Percentiles rank a stretch among this genome's conserved stretches.
These are phyloP conservation scores for Starmerella vaccinii DNA, from an alignment of 805 yeast species.

Conservation along the genomic window DNA sequence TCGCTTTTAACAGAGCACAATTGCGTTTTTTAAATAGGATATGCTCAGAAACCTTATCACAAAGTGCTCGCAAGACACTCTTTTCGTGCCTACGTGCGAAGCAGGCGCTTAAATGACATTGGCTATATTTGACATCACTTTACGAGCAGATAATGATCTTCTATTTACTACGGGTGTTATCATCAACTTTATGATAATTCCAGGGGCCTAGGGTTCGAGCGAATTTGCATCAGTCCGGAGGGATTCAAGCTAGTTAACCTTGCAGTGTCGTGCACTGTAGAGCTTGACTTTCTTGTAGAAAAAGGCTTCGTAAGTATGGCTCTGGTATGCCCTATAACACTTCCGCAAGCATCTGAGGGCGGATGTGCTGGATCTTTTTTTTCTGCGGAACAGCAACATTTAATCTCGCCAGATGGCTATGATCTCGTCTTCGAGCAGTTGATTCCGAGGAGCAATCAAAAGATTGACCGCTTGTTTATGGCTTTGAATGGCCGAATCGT, in stretches of 20 bases:
- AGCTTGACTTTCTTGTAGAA: background rate
- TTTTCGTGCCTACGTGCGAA: too few species aligned
- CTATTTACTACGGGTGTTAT: background rate
- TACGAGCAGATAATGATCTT: too few species aligned
- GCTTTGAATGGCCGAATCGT: background rate
- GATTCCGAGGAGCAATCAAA: background rate
- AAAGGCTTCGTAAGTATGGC: slow-evolving; percentile 4
- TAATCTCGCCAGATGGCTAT: slow-evolving; percentile 7
- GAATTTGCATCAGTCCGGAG: background rate
- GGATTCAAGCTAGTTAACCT: background rate
- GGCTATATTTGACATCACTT: too few species aligned
- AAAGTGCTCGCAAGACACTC: too few species aligned
- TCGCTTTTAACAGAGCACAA: too few species aligned
- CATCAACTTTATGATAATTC: background rate
- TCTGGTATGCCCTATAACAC: slow-evolving; percentile 1
- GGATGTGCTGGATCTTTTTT: slow-evolving; percentile 13
- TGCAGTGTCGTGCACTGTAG: background rate
- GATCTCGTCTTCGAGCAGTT: slow-evolving; percentile 9
- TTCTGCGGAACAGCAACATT: background rate
- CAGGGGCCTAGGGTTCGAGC: background rate
- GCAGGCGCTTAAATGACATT: too few species aligned
- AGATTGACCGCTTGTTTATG: background rate
- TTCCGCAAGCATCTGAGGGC: background rate
- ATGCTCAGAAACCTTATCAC: too few species aligned
- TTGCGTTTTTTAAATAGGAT: too few species aligned